These are phyloP conservation scores for Spironucleus salmonicida DNA, from an alignment of 208 protist species.

Conservation along the genomic window DNA sequence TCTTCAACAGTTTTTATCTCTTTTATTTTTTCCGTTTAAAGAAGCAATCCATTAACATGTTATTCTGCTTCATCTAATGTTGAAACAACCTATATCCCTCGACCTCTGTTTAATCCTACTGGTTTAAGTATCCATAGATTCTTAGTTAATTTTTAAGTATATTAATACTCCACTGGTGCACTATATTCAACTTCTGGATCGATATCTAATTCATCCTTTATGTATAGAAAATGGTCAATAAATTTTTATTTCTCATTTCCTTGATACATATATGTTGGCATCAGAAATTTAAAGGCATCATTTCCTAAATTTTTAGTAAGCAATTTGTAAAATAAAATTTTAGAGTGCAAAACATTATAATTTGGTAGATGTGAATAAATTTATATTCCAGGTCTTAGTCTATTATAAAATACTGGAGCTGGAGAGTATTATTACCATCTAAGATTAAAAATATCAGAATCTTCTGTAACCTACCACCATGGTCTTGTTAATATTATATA, in stretches of 20 bases:
- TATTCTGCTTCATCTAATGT: background rate
- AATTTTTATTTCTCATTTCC: background rate
- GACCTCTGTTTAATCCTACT: constrained; percentile 18
- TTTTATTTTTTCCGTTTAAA: no score
- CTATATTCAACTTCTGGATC: background rate
- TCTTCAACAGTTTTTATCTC: no score
- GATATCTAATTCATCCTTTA: no score
- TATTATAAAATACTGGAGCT: background rate
- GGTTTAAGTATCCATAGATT: constrained; percentile 26
- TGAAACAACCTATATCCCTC: background rate
- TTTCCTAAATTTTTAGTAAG: background rate
- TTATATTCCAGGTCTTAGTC: background rate
- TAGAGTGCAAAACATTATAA: background rate
- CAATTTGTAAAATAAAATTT: background rate
- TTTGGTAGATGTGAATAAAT: background rate
- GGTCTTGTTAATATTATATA: no score
- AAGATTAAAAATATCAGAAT: background rate
- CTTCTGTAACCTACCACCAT: background rate
- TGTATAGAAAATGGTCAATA: constrained; percentile 2
- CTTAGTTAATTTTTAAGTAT: background rate
- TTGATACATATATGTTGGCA: background rate
- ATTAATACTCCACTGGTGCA: background rate
- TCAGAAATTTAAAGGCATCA: background rate
- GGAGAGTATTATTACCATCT: background rate
- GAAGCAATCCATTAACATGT: constrained; percentile 13